Conservation (phyloP, 2,329 filamentous ascomycete species). For the Cytospora paraplurivora region DNA sequence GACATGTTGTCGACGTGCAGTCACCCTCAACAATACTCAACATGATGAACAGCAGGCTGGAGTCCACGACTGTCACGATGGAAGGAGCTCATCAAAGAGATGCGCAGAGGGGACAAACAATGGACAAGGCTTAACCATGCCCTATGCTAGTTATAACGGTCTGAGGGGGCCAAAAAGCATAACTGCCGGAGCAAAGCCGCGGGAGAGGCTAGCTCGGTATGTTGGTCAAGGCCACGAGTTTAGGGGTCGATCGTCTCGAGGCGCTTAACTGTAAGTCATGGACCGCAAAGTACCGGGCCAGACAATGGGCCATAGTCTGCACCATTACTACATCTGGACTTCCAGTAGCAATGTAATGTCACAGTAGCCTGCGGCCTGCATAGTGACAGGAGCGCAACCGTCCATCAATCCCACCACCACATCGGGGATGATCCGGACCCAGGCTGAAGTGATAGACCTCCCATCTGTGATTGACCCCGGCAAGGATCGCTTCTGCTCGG, state of each 20-base stretch:
- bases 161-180: conserved; percentile 14
- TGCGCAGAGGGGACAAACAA: background rate
- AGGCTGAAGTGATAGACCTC: background rate
- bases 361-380: background rate
- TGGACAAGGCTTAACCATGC: conserved; percentile 2
- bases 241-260: background rate
- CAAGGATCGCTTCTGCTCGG: background rate
- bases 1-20: conserved; percentile 31
- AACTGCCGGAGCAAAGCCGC: background rate
- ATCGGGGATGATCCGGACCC: background rate
- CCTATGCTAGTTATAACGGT: conserved; percentile 15
- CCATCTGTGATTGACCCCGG: background rate
- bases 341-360: background rate
- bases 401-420: background rate
- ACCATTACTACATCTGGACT: background rate
- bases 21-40: conserved; percentile 25
- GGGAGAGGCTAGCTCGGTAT: background rate
- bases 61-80: background rate
- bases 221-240: conserved; percentile 9
- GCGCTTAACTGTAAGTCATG: conserved; percentile 10
- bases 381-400: background rate
- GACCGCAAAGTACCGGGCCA: background rate
- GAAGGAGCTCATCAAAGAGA: background rate
- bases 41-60: conserved; percentile 27
- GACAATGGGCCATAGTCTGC: background rate